Evolutionary conservation across 129 eudicot species (phyloP).

Genomic region (Arctium lappa): DNA sequence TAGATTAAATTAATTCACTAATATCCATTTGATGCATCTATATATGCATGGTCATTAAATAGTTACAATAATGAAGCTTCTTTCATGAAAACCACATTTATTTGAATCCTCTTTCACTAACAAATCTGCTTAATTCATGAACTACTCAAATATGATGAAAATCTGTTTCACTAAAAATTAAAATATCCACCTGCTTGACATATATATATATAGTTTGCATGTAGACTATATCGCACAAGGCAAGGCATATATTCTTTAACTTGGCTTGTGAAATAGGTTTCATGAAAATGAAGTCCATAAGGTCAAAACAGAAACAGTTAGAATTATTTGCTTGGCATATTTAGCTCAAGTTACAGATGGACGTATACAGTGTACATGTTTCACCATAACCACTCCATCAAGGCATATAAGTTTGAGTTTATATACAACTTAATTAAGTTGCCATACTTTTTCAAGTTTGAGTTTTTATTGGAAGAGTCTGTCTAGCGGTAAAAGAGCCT

Average conservation of each 20-base stretch:
- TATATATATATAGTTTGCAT: constrained; percentile 9
- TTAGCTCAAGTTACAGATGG: neutral
- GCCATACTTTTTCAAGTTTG: neutral
- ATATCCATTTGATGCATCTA: no score
- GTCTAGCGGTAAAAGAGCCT: no score
- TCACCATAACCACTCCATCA: neutral
- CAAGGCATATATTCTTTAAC: constrained; percentile 2
- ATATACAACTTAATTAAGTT: neutral
- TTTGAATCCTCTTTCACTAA: no score
- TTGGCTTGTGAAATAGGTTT: neutral
- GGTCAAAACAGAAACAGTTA: neutral
- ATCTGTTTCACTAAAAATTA: no score
- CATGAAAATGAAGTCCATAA: neutral
- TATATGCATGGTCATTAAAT: no score
- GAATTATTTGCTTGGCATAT: neutral
- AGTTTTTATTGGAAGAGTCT: no score
- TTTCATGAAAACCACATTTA: no score
- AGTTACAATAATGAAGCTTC: no score
- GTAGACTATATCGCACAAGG: neutral
- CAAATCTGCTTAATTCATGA: no score
- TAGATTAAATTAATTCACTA: no score
- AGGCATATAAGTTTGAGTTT: neutral
- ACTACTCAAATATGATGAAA: no score
- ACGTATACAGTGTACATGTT: neutral
- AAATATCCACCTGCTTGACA: constrained; percentile 77